Base-by-base conservation (phyloP, 73 alveolate genomes). In the Uronychia setigera region DNA sequence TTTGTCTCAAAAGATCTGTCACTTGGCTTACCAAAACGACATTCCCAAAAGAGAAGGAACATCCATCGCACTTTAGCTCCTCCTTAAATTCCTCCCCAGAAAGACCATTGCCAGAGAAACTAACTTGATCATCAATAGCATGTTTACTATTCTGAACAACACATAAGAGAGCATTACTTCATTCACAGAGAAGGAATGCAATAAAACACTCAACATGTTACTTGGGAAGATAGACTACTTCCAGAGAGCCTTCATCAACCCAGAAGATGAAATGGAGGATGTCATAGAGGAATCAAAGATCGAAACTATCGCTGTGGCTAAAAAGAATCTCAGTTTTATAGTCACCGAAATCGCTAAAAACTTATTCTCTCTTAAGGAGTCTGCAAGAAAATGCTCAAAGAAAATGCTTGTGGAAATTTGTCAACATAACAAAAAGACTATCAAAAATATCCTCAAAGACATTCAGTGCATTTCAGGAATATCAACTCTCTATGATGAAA, bases 21-120 rank as follows among this genome's bases (percentile, higher is more conserved):
- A 87, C 35, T 35, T 87, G 76, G 34, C 89, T 58, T 87, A 87
- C 58, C 88, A 80, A 1, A 29, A 80, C 1, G 93, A 87, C 58
- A 25, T 87, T 31, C 93, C 93, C 57, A 87, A 87, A 46, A 80
- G 83, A 74, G 93, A 79, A 58, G 93, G 88, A 0, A 79, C 89
- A 1, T 59, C 26, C 32, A 80, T 31, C n/a, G 83, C 93, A 1
- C 77, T 87, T 14, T 31, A 80, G 58, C 60, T 87, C 32, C 77
- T 87, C 58, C 35, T 87, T 28, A 59, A 87, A 32, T 87, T 80
- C 27, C 78, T 87, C 26, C 93, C 93, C 1, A 30, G 26, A 75
- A 9, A 76, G 59, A 74, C 80, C 26, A 26, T 87, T 5, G 59
- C 32, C 30, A 31, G n/a, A 13, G 32, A 76, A 1, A 5, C 28